Evolutionary conservation across 176 grass and related monocot species (phyloP).

Genomic region (Microstegium vimineum): DNA sequence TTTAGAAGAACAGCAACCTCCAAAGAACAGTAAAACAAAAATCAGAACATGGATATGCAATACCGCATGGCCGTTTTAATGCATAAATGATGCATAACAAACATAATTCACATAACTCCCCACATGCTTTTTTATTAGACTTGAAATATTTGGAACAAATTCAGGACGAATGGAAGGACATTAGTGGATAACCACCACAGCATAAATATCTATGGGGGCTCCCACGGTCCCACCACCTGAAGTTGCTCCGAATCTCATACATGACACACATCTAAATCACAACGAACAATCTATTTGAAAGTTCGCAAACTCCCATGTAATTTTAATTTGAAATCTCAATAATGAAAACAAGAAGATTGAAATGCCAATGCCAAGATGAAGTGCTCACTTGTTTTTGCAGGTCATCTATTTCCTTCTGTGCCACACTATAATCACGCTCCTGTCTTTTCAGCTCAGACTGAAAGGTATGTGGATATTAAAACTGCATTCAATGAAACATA

Average conservation of each 20-base stretch:
- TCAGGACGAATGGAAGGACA: not conserved
- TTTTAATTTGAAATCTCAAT: not conserved
- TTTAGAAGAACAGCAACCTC: constrained; percentile 87
- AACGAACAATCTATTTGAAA: not conserved
- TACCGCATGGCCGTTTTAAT: not conserved
- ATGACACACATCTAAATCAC: not conserved
- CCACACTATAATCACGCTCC: constrained; percentile 68
- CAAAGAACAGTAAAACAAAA: constrained; percentile 2
- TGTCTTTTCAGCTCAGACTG: constrained; percentile 77
- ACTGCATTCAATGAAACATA: constrained; percentile 16
- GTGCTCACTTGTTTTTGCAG: constrained; percentile 87
- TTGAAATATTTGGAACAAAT: constrained; percentile 8
- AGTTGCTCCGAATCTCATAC: not conserved
- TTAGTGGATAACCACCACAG: not conserved
- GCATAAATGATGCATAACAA: not conserved
- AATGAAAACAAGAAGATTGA: not conserved
- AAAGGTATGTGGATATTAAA: constrained; percentile 35
- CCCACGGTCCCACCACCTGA: not conserved
- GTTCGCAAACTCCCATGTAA: not conserved
- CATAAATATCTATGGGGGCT: not conserved
- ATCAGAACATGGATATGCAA: constrained; percentile 12
- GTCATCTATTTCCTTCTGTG: constrained; percentile 79
- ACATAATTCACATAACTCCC: not conserved
- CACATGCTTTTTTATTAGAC: not conserved
- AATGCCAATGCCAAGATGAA: not conserved